Evolutionary conservation across 805 yeast genomes (phyloP), one percentile per base, ranked within the genome.

Genomic region (Grigorovia yakushimaensis): DNA sequence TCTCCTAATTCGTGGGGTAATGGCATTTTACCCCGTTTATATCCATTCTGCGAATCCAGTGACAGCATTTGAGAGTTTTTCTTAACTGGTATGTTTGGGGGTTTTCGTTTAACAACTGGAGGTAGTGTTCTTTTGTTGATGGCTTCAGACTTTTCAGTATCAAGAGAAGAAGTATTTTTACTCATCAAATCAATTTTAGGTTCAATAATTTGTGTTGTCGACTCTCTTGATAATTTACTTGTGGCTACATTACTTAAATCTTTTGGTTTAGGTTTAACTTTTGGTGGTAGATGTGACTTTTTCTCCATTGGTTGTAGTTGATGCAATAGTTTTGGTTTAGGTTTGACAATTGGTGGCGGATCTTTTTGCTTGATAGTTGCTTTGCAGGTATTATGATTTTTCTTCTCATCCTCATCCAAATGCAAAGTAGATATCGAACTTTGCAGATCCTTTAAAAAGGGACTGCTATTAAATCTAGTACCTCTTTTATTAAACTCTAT

Each of bases 351-450:
- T 23, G 36, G 19, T 8, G 40, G 21, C 10, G 23, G 27, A 19
- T 20, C 15, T 19, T n/a, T 13, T 23, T 20, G 4, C n/a, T 2
- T 33, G 11, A n/a, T 20, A 8, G 20, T 27, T 27, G 49, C 27
- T 30, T 35, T 5, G 22, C 20, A 19, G n/a, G 8, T 13, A 40
- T 15, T 17, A 40, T n/a, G 7, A 17, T 8, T 13, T 15, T 22
- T 19, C 17, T 18, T 21, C 10, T 22, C 35, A 24, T 41, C 5
- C 13, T 18, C 41, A 33, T 33, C 37, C 15, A 30, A 56, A 39
- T 44, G 39, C 18, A 42, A 41, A 13, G 37, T 33, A 21, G 38
- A 35, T 20, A 44, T 37, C 9, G 45, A 43, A 5, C 19, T 30
- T 22, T 37, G 27, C 13, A 43, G 4, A 36, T 43, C 45, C n/a